Percentiles rank a stretch among this genome's conserved stretches.
phyloP scores from a whole-genome alignment of 805 yeast species.

The Lachancea fermentati region DNA sequence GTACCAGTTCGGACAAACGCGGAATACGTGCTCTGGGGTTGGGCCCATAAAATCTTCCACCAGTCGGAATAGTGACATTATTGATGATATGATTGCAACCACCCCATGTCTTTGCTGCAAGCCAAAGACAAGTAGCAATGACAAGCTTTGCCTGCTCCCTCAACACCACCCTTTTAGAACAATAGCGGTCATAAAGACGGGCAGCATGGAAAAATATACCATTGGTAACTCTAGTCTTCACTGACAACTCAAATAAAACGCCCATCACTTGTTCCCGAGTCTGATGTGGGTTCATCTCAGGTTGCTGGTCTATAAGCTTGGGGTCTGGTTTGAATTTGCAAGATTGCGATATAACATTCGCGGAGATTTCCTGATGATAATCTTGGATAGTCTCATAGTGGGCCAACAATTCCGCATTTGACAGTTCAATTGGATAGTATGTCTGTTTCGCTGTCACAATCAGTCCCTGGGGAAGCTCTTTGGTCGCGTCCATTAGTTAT shows the following conservation, averaged over 20 bases:
- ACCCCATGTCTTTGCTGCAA: slow-evolving; percentile 79
- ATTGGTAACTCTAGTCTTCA: slow-evolving; percentile 60
- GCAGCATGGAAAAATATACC: slow-evolving; percentile 62
- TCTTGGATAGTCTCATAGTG: slow-evolving; percentile 45
- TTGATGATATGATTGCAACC: slow-evolving; percentile 66
- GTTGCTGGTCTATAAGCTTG: slow-evolving; percentile 75
- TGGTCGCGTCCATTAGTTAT: background rate
- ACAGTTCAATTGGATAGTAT: slow-evolving; percentile 46
- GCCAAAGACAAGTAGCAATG: slow-evolving; percentile 89
- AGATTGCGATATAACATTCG: slow-evolving; percentile 34
- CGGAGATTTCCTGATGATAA: slow-evolving; percentile 47
- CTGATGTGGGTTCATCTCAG: slow-evolving; percentile 70
- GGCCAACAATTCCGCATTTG: slow-evolving; percentile 42
- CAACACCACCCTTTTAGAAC: slow-evolving; percentile 78
- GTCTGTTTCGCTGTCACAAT: slow-evolving; percentile 40
- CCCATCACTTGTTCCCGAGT: slow-evolving; percentile 68
- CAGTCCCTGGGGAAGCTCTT: slow-evolving; percentile 23
- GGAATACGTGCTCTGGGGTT: slow-evolving; percentile 75
- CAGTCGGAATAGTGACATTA: slow-evolving; percentile 42
- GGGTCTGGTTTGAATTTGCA: slow-evolving; percentile 46
- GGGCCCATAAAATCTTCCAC: slow-evolving; percentile 61
- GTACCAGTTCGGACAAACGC: slow-evolving; percentile 62
- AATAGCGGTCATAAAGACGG: slow-evolving; percentile 82
- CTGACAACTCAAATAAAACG: slow-evolving; percentile 67
- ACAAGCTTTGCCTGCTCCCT: slow-evolving; percentile 86